Evolutionary conservation across 139 green algal genomes (phyloP), one percentile per base, ranked within the genome.

Genomic region (Eudorina sp.): DNA sequence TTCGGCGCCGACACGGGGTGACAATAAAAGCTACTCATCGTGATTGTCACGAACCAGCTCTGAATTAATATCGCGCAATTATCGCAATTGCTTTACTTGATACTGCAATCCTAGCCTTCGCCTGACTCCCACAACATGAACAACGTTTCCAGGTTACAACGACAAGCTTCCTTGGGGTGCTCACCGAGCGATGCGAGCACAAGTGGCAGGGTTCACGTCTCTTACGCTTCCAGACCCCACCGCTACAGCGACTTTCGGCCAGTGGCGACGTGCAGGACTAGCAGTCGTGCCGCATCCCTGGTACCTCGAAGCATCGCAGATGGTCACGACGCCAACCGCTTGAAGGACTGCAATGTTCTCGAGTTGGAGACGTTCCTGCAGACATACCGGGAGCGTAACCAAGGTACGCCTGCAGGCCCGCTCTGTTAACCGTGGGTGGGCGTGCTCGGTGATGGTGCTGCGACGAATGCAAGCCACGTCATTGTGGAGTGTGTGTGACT

Each of bases 341-440:
- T 87, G 8, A 87, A 87, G 81, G 81, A 87, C 36, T 79, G 81
- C 64, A 78, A 87, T 19, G 45, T 78, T 4, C 45, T 89, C 11
- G 82, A 87, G 40, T 51, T 91, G 40, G 88, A 91, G 82, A 78
- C 25, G 3, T 91, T 91, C 75, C 64, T 91, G 25, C 48, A 69
- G 23, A 38, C 40, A 2, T 86, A 76, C 82, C 79, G 64, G 29
- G 66, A 75, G 51, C 64, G 60, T 53, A 48, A 43, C 4, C 74
- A 78, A 43, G 60, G 73, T 78, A 27, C 25, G 66, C 6, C 5
- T 31, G 8, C n/a, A n/a, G n/a, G n/a, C n/a, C n/a, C n/a, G n/a
- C n/a, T n/a, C n/a, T n/a, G n/a, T n/a, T n/a, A n/a, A n/a, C n/a
- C n/a, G n/a, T n/a, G n/a, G n/a, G n/a, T n/a, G n/a, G n/a, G n/a